Evolutionary conservation across 345 rosid species (phyloP).

Genomic region (Raphanus sativus): DNA sequence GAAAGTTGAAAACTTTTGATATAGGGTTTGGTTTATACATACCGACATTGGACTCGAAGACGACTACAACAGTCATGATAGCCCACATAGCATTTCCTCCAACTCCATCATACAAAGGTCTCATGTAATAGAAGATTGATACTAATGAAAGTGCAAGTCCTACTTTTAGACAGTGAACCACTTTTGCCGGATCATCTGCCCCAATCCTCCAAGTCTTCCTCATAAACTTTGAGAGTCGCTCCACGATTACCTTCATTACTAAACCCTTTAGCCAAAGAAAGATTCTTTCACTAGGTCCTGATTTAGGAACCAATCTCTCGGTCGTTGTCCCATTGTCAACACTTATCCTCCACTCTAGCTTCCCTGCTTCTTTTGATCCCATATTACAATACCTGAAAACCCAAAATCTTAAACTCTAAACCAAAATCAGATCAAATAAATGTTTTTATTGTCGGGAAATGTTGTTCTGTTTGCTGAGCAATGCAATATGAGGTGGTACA

Average conservation of each 20-base stretch:
- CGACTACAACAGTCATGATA: conserved; percentile 76
- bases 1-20: background rate
- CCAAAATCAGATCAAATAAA: background rate
- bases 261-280: conserved; percentile 37
- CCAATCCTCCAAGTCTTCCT: conserved; percentile 60
- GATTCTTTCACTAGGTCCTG: conserved; percentile 26
- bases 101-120: conserved; percentile 64
- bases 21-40: conserved; percentile 27
- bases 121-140: conserved; percentile 66
- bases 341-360: conserved; percentile 62
- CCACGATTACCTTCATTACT: conserved; percentile 29
- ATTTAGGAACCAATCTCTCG: conserved; percentile 37
- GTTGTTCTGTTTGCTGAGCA: conserved; percentile 21
- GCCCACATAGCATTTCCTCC: conserved; percentile 82
- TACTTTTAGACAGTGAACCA: conserved; percentile 63
- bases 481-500: conserved; percentile 25
- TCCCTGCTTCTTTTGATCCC: conserved; percentile 39
- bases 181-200: conserved; percentile 64
- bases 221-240: conserved; percentile 35
- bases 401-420: background rate
- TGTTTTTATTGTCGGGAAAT: background rate
- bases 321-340: conserved; percentile 41
- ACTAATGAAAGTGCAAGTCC: conserved; percentile 69
- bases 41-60: conserved; percentile 68
- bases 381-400: conserved; percentile 18